Evolutionary conservation across 2,329 filamentous ascomycete species (phyloP), one percentile per base, ranked within the genome.

Genomic region (Thermoascus crustaceus): DNA sequence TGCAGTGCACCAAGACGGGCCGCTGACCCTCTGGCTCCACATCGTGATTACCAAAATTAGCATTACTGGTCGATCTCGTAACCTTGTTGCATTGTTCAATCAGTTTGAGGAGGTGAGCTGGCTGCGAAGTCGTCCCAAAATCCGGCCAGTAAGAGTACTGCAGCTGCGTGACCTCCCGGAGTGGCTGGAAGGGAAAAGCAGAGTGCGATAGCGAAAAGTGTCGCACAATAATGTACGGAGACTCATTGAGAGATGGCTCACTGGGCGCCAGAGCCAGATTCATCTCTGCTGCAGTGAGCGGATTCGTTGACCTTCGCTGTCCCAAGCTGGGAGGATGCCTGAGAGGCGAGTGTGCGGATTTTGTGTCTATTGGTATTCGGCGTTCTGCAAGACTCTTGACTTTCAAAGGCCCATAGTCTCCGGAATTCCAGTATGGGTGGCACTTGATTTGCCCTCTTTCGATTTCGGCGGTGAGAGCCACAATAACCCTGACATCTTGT

Each of bases 91-190:
- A 85, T 34, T 94, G 75, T 58, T 95, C 87, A n/a, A 96, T 84
- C 10, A 98, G 66, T 2, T 82, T 84, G 10, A 98, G 71, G 2
- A 98, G 72, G 51, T 96, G 87, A 4, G 78, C 77, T 1, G 91
- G 87, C 51, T 93, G 83, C 0, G 91, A 87, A 0, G 89, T 89
- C 0, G 87, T 82, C 13, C 91, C 91, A 60, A 96, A 95, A 54
- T 98, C 91, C 0, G 91, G 91, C 91, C 91, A 98, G n/a, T 82
- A 80, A 0, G 86, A 79, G 57, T 95, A 96, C 55, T 96, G 88
- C 9, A 98, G 68, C 49, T 98, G 91, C 0, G 88, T 95, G 42
- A 98, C 82, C 60, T 96, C 88, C 16, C 89, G 82, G 46, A 94
- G 82, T 0, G 86, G 84, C 13, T 78, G 76, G 53, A 94, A 95